Evolutionary conservation across 495 filamentous ascomycete species (phyloP).

Genomic region (Tuber melanosporum): DNA sequence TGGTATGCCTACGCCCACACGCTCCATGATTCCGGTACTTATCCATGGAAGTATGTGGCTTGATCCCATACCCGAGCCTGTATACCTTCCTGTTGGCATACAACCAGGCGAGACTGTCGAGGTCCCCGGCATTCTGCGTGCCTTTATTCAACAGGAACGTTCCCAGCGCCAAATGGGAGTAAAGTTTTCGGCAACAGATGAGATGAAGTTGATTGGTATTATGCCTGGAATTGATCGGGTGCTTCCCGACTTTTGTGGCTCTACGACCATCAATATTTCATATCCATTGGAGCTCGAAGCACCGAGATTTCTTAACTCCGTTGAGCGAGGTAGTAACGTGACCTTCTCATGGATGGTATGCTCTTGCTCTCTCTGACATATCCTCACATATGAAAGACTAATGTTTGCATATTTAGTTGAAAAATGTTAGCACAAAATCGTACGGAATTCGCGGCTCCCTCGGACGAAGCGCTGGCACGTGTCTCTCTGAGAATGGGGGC

Average conservation of each 20-base stretch:
- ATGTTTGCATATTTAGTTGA: constrained; percentile 16
- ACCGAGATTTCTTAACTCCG: constrained; percentile 18
- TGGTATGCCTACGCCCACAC: constrained; percentile 33
- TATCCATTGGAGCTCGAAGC: constrained; percentile 29
- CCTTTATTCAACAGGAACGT: constrained; percentile 28
- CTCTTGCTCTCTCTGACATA: background rate
- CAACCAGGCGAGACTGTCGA: constrained; percentile 30
- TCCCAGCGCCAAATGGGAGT: constrained; percentile 16
- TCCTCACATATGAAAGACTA: background rate
- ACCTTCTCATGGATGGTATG: constrained; percentile 32
- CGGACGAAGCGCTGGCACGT: constrained; percentile 19
- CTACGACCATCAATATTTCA: constrained; percentile 12
- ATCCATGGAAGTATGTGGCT: constrained; percentile 23
- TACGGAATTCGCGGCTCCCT: constrained; percentile 22
- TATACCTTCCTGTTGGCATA: constrained; percentile 29
- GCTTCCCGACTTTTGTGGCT: constrained; percentile 22
- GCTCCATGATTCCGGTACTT: constrained; percentile 20
- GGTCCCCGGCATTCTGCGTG: constrained; percentile 25
- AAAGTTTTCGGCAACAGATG: constrained; percentile 17
- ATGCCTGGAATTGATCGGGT: constrained; percentile 24
- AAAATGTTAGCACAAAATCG: constrained; percentile 28
- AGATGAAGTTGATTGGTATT: constrained; percentile 14
- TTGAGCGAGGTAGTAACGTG: constrained; percentile 25
- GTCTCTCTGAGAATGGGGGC: constrained; percentile 21
- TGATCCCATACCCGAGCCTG: constrained; percentile 27